Conservation (phyloP, 768 basidiomycete species). For the Boletus insuetus region DNA sequence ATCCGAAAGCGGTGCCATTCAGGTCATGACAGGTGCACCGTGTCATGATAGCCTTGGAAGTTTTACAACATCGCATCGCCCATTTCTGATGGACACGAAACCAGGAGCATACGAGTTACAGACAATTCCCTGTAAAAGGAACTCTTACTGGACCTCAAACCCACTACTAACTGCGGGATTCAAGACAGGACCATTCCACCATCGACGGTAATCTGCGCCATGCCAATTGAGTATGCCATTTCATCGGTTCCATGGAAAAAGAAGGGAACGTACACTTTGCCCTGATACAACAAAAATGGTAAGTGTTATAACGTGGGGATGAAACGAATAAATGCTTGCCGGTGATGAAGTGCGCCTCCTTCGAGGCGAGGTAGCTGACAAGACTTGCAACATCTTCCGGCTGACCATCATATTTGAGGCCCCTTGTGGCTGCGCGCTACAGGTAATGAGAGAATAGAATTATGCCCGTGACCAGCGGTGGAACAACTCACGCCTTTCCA, state of each 20-base stretch:
- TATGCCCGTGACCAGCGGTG: too few relatives aligned
- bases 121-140: too few relatives aligned
- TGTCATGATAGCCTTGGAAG: too few relatives aligned
- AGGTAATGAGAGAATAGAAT: background rate
- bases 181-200: constrained; percentile 9
- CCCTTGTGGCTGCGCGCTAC: background rate
- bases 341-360: constrained; percentile 35
- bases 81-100: too few relatives aligned
- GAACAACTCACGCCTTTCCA: background rate
- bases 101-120: too few relatives aligned
- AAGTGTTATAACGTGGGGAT: background rate
- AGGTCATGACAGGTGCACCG: too few relatives aligned
- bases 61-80: too few relatives aligned
- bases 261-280: constrained; percentile 12
- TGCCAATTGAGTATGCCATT: background rate
- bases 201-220: background rate
- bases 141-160: too few relatives aligned
- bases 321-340: constrained; percentile 16
- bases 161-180: too few relatives aligned
- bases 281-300: background rate
- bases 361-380: constrained; percentile 34
- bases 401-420: constrained; percentile 23
- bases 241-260: background rate
- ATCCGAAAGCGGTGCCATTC: too few relatives aligned
- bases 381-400: constrained; percentile 32